A percentile compares a stretch with the other conserved stretches of the same genome.
phyloP scores from a whole-genome alignment of 352 stramenopile species.

The Phytophthora uliginosa region DNA sequence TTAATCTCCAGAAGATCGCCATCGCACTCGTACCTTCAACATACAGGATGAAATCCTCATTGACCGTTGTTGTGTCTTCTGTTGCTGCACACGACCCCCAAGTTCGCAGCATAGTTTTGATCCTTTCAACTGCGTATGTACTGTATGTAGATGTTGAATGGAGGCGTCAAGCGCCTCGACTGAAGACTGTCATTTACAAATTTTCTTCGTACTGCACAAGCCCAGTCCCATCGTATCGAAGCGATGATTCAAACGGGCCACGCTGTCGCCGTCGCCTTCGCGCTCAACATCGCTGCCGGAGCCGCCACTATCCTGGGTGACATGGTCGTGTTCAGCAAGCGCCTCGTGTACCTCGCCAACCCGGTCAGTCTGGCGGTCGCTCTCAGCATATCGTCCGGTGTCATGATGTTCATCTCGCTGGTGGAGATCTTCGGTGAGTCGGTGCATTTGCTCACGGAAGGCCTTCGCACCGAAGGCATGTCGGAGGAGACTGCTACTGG shows the following conservation, averaged over 20 bases:
- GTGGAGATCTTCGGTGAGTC: constrained; percentile 27
- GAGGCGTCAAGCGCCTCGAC: background rate
- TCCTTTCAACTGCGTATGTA: background rate
- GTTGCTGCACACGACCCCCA: background rate
- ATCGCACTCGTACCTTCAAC: constrained; percentile 1
- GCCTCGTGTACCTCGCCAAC: constrained; percentile 24
- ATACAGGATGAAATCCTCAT: background rate
- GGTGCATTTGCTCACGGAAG: constrained; percentile 23
- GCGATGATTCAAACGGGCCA: constrained; percentile 25
- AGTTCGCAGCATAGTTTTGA: background rate
- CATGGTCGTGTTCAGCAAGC: constrained; percentile 29
- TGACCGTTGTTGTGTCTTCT: background rate
- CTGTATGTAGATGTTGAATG: background rate
- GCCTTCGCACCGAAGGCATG: constrained; percentile 21
- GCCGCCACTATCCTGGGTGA: constrained; percentile 19
- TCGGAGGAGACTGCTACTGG: constrained; percentile 20
- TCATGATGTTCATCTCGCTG: constrained; percentile 28
- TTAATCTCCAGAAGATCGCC: constrained; percentile 14
- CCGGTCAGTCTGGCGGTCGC: constrained; percentile 21
- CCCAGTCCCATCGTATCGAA: background rate
- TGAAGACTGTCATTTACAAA: constrained; percentile 7
- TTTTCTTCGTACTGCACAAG: constrained; percentile 5
- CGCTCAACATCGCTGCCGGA: constrained; percentile 14
- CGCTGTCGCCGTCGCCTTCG: constrained; percentile 12
- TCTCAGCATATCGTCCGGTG: constrained; percentile 18